Percentiles rank a stretch among this genome's conserved stretches.
phyloP scores from a whole-genome alignment of 306 rosid genomes.

The Cicer yamashitae region DNA sequence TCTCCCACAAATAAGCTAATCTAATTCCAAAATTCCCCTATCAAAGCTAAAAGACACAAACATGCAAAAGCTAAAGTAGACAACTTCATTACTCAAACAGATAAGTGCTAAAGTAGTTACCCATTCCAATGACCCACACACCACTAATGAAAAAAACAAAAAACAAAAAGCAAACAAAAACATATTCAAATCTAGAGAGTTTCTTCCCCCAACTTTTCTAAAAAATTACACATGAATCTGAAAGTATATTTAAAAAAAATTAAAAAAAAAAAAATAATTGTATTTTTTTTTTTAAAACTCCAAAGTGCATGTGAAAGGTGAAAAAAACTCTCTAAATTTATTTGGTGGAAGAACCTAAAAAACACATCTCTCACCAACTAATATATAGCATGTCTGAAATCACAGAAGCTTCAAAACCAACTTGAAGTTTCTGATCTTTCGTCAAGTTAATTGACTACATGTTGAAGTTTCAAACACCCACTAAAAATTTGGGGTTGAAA shows the following conservation, averaged over 20 bases:
- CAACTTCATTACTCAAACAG: slow-evolving; percentile 57
- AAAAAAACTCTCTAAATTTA: background rate
- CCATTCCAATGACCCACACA: slow-evolving; percentile 68
- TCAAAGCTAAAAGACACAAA: slow-evolving; percentile 39
- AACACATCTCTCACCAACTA: slow-evolving; percentile 72
- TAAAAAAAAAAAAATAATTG: no score
- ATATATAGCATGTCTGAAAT: background rate
- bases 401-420: background rate
- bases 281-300: no score
- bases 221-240: no score
- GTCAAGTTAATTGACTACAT: background rate
- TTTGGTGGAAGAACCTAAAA: slow-evolving; percentile 75
- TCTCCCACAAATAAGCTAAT: slow-evolving; percentile 47
- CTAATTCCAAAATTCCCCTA: slow-evolving; percentile 37
- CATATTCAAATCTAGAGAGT: slow-evolving; percentile 41
- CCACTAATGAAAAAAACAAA: slow-evolving; percentile 41
- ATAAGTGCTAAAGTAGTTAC: slow-evolving; percentile 59
- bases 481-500: background rate
- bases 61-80: slow-evolving; percentile 51
- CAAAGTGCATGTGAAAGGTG: no score
- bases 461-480: background rate
- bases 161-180: slow-evolving; percentile 22
- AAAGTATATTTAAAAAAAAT: no score
- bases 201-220: no score
- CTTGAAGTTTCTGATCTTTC: background rate